phyloP scores from a whole-genome alignment of 139 green algal genomes.

The Nannochloris sp. region DNA sequence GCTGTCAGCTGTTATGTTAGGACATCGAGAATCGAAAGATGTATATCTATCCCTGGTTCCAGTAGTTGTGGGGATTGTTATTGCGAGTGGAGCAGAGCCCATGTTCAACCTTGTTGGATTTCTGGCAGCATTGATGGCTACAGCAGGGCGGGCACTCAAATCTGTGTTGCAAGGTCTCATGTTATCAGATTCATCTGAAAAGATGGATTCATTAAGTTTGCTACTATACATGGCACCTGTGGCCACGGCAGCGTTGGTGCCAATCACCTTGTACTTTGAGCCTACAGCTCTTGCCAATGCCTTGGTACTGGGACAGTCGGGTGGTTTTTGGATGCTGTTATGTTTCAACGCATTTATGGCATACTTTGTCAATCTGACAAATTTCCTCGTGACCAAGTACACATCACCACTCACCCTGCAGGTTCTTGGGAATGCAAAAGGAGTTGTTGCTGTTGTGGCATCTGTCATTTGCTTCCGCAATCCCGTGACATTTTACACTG shows the following conservation, averaged over 20 bases:
- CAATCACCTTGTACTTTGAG: conserved; percentile 62
- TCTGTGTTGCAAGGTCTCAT: conserved; percentile 68
- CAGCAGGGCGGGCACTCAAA: conserved; percentile 64
- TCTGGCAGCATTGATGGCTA: conserved; percentile 60
- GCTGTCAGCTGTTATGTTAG: conserved; percentile 52
- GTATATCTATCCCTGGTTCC: conserved; percentile 84
- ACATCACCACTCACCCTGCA: conserved; percentile 90
- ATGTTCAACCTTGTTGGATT: conserved; percentile 84
- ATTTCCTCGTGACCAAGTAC: conserved; percentile 96
- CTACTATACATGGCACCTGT: conserved; percentile 88
- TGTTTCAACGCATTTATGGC: conserved; percentile 72
- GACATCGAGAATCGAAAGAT: conserved; percentile 37
- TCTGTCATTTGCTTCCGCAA: conserved; percentile 82
- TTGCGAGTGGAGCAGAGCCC: conserved; percentile 80
- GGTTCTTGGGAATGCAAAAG: conserved; percentile 95
- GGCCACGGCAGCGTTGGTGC: conserved; percentile 58
- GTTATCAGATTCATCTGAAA: conserved; percentile 62
- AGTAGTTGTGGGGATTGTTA: conserved; percentile 78
- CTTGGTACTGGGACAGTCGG: conserved; percentile 10
- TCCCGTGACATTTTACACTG: conserved; percentile 41
- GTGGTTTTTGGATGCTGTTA: conserved; percentile 60
- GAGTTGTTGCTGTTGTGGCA: conserved; percentile 77
- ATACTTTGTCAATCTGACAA: conserved; percentile 94
- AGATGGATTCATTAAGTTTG: conserved; percentile 82
- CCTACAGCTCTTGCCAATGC: conserved; percentile 19